A percentile compares a stretch with the other conserved stretches of the same genome.
phyloP scores from a whole-genome alignment of 805 yeast genomes.

The Ascoidea rubescens region DNA sequence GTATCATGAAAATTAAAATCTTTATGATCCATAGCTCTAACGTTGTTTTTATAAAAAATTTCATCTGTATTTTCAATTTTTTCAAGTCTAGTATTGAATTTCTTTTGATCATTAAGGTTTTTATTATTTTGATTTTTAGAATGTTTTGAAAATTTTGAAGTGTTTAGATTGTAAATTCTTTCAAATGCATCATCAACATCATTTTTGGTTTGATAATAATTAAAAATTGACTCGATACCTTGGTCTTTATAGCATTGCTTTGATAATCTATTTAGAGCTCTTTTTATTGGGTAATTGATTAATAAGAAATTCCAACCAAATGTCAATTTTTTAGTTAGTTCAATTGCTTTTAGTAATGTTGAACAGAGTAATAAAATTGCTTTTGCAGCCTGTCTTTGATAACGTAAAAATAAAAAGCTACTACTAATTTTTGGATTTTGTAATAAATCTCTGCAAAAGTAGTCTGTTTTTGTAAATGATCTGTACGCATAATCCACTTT shows the following conservation, averaged over 20 bases:
- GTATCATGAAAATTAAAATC: slow-evolving; percentile 28
- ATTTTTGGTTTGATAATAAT: slow-evolving; percentile 26
- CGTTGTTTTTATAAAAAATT: slow-evolving; percentile 1
- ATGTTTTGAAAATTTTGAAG: slow-evolving; percentile 20
- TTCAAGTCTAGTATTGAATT: too few relatives aligned
- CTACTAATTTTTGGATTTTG: slow-evolving; percentile 22
- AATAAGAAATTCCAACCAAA: slow-evolving; percentile 21
- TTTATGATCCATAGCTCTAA: slow-evolving; percentile 26
- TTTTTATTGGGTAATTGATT: slow-evolving; percentile 25
- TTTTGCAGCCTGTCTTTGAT: slow-evolving; percentile 26
- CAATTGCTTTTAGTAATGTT: slow-evolving; percentile 14
- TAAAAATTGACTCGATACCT: slow-evolving; percentile 29
- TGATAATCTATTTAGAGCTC: slow-evolving; percentile 28
- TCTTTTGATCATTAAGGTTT: background rate
- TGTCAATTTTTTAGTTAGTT: slow-evolving; percentile 1
- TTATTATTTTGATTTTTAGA: slow-evolving; percentile 9
- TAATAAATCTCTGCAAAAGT: slow-evolving; percentile 22
- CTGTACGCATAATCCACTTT: slow-evolving; percentile 22
- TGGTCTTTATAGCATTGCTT: slow-evolving; percentile 29
- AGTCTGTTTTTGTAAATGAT: slow-evolving; percentile 21
- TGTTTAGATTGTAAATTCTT: slow-evolving; percentile 27
- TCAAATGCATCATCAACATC: slow-evolving; percentile 34
- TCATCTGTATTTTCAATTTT: background rate
- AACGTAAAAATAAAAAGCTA: slow-evolving; percentile 25
- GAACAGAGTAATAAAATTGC: slow-evolving; percentile 17